Evolutionary conservation across 495 filamentous ascomycete species (phyloP).

Genomic region (Penicillium taxi): DNA sequence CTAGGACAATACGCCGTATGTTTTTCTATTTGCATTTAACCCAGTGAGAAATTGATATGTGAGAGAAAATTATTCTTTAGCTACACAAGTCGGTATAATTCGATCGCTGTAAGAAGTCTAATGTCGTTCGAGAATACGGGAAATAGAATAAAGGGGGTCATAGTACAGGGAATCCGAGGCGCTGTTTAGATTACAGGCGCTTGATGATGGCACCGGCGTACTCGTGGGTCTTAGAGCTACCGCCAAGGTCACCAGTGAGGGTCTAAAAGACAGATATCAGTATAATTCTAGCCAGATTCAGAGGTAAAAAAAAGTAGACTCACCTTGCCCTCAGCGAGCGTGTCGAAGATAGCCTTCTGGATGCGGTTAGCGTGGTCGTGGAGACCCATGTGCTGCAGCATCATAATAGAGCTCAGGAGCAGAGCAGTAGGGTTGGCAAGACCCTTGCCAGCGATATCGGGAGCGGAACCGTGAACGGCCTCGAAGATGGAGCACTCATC

Average conservation of each 20-base stretch:
- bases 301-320: conserved; percentile 8
- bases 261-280: conserved; percentile 34
- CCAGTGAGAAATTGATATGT: neutral
- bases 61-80: conserved; percentile 15
- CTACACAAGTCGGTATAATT: conserved; percentile 32
- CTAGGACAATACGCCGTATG: neutral
- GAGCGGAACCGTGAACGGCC: conserved; percentile 95
- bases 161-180: conserved; percentile 30
- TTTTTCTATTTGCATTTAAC: neutral
- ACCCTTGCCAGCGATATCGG: conserved; percentile 92
- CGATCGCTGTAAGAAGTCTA: conserved; percentile 39
- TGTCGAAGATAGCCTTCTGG: conserved; percentile 89
- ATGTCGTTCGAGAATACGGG: conserved; percentile 37
- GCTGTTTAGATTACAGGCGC: conserved; percentile 53
- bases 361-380: conserved; percentile 77
- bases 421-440: conserved; percentile 94
- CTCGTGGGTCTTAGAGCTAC: conserved; percentile 85
- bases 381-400: conserved; percentile 97
- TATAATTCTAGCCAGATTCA: neutral
- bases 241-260: conserved; percentile 90
- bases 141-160: conserved; percentile 27
- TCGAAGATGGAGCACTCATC: conserved; percentile 99
- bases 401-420: conserved; percentile 90
- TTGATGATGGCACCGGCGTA: conserved; percentile 87
- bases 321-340: conserved; percentile 88